Percentiles rank a stretch among this genome's conserved stretches.
These are phyloP conservation scores for Lepidopterella palustris DNA, from an alignment of 495 filamentous ascomycete genomes.

Conservation along the genomic window DNA sequence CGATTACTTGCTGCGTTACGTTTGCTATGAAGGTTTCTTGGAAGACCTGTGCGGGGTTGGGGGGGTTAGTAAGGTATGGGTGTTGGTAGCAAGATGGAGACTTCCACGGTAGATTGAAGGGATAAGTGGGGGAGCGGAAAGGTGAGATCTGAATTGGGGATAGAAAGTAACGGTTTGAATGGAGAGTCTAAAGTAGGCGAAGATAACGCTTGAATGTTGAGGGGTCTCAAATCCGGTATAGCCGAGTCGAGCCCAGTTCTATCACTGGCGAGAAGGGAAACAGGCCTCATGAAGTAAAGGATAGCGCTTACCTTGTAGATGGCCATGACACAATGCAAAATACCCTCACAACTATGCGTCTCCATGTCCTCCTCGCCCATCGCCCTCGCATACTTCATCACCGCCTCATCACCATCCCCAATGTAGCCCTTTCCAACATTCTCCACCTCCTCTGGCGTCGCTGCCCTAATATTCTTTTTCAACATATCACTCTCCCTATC, in stretches of 20 bases:
- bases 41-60: constrained; percentile 28
- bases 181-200: no score
- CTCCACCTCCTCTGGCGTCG: not conserved
- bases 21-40: constrained; percentile 37
- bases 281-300: not conserved
- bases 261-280: no score
- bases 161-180: no score
- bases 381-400: not conserved
- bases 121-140: no score
- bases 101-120: no score
- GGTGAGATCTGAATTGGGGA: no score
- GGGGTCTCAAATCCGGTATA: no score
- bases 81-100: not conserved
- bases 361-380: constrained; percentile 33
- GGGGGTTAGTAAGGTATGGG: not conserved
- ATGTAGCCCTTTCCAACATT: not conserved
- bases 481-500: constrained; percentile 18
- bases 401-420: not conserved
- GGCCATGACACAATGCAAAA: constrained; percentile 33
- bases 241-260: no score
- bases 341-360: constrained; percentile 33
- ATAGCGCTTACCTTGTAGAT: constrained; percentile 36
- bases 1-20: constrained; percentile 36
- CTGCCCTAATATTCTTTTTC: not conserved
- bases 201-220: no score